phyloP scores from a whole-genome alignment of 345 rosid species.

The Gossypium thurberi region DNA sequence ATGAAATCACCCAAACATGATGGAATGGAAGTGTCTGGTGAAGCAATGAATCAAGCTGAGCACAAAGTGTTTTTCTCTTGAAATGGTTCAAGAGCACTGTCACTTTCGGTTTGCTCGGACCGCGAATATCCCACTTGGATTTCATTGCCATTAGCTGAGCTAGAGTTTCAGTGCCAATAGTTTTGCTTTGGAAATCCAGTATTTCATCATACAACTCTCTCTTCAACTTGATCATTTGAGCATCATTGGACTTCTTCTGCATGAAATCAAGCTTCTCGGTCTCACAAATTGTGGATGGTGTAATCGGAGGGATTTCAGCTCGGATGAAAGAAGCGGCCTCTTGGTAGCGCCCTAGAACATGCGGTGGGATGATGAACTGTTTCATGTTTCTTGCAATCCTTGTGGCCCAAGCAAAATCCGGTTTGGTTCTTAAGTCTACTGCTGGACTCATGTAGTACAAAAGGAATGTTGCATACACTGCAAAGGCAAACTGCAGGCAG shows the following conservation, averaged over 20 bases:
- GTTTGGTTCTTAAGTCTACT: constrained; percentile 62
- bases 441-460: constrained; percentile 87
- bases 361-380: constrained; percentile 61
- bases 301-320: constrained; percentile 27
- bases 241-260: constrained; percentile 85
- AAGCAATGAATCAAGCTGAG: constrained; percentile 81
- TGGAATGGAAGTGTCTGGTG: constrained; percentile 87
- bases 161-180: constrained; percentile 59
- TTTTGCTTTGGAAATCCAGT: constrained; percentile 48
- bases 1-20: constrained; percentile 86
- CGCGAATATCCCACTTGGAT: constrained; percentile 67
- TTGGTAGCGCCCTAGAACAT: constrained; percentile 54
- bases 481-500: constrained; percentile 74
- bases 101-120: constrained; percentile 59
- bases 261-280: constrained; percentile 76
- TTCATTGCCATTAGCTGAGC: constrained; percentile 66
- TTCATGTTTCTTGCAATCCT: constrained; percentile 70
- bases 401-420: constrained; percentile 91
- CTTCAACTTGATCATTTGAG: constrained; percentile 71
- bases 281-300: constrained; percentile 64
- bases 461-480: constrained; percentile 82
- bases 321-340: constrained; percentile 39
- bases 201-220: constrained; percentile 63
- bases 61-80: constrained; percentile 90
- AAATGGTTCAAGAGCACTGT: constrained; percentile 90